Evolutionary conservation across 345 rosid species (phyloP), one percentile per base, ranked within the genome.

Genomic region (Erysimum cheiranthoides): DNA sequence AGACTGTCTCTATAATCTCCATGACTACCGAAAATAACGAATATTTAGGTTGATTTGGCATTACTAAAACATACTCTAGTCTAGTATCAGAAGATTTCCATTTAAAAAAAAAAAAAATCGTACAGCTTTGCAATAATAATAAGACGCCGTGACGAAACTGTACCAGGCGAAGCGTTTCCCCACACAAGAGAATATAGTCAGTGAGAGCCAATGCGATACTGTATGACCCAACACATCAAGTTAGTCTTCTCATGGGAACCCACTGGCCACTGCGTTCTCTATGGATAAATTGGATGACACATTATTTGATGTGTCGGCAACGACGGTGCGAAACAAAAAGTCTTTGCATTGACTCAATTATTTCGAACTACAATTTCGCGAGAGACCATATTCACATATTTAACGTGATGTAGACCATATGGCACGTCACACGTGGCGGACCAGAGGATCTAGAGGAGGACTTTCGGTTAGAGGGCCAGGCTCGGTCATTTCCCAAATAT

Each of bases 381-480:
- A 40, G 31, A 16, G 35, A 13, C 17, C 5, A 3, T 35, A 16
- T 17, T 36, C 35, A 38, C 14, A 51, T 51, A 51, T 51, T 50
- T 50, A 21, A 47, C 8, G 5, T 47, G 52, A 73, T 36, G 2
- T 9, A 50, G 30, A 49, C 61, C 45, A 75, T 13, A 42, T 11
- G 59, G 4, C 52, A 77, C 71, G 80, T 11, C 51, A 3, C 52
- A 77, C 71, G 80, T 28, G 60, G 3, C 10, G 59, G 1, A 8
- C 54, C 34, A 60, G 14, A 68, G 14, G 64, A 64, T 39, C 9
- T 36, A 11, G 50, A 50, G 36, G 51, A 66, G 28, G 56, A 61
- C 70, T 69, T 68, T 60, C 38, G 69, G 66, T 66, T 18, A 38
- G 68, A 39, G 42, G 27, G 34, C 46, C 10, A 43, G 54, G 3